phyloP scores from a whole-genome alignment of 2,329 filamentous ascomycete species.

The Apiospora pterosperma region DNA sequence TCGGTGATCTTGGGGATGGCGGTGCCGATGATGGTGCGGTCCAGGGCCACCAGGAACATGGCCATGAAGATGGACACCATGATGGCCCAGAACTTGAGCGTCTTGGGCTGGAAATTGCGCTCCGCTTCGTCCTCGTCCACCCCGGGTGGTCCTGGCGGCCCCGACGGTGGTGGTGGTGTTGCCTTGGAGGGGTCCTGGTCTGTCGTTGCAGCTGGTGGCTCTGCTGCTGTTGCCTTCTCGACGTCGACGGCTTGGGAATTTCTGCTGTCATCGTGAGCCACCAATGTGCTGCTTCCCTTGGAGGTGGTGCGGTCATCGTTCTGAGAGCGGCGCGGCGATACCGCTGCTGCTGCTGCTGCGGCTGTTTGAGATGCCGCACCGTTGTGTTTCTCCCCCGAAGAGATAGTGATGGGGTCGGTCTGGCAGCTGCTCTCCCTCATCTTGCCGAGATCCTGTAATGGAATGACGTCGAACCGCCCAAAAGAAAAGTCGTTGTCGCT shows the following conservation, averaged over 20 bases:
- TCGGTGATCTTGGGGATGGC: constrained; percentile 54
- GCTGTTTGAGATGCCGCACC: not conserved
- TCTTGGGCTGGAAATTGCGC: constrained; percentile 49
- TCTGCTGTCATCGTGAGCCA: not conserved
- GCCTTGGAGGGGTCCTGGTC: not conserved
- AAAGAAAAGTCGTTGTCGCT: not conserved
- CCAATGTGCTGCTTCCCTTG: not conserved
- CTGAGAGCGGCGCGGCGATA: not conserved
- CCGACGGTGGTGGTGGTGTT: not conserved
- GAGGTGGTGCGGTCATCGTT: not conserved
- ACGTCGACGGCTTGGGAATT: not conserved
- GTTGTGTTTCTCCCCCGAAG: not conserved
- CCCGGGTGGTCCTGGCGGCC: not conserved
- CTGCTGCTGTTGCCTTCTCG: not conserved
- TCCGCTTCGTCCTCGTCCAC: constrained; percentile 22
- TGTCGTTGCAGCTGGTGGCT: not conserved
- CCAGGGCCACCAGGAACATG: constrained; percentile 56
- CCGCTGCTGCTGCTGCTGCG: not conserved
- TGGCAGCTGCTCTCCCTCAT: not conserved
- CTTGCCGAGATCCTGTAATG: not conserved
- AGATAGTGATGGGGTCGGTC: not conserved
- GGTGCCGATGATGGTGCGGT: constrained; percentile 53
- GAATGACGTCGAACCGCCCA: not conserved
- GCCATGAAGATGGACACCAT: constrained; percentile 51
- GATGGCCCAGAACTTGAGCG: constrained; percentile 52